A percentile compares a stretch with the other conserved stretches of the same genome.
Evolutionary conservation across 129 eudicot genomes (phyloP).

Genomic region (Chrysanthemum lavandulifolium): DNA sequence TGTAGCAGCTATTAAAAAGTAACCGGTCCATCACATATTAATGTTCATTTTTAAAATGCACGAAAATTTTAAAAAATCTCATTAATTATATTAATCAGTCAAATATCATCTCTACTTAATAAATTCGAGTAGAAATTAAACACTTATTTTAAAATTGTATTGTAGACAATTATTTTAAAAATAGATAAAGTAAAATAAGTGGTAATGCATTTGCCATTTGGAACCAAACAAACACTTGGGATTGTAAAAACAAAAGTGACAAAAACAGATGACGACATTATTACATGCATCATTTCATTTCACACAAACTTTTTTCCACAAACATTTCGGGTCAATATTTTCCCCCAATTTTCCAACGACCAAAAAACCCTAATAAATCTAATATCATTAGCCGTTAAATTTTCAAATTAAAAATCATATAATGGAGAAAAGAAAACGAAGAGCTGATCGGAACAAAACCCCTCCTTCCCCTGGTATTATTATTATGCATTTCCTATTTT

Average conservation of each 20-base stretch:
- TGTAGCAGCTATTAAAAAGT: too few relatives aligned
- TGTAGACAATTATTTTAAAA: too few relatives aligned
- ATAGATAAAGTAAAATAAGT: too few relatives aligned
- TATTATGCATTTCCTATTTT: background rate
- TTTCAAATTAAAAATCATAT: slow-evolving; percentile 17
- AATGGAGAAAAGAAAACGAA: slow-evolving; percentile 35
- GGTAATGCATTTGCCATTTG: background rate
- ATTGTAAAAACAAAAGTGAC: background rate
- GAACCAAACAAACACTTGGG: slow-evolving; percentile 8
- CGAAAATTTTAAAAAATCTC: too few relatives aligned
- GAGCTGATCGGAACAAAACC: slow-evolving; percentile 33
- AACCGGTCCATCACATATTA: too few relatives aligned
- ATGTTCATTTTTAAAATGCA: too few relatives aligned
- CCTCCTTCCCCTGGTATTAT: slow-evolving; percentile 31
- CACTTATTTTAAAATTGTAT: too few relatives aligned
- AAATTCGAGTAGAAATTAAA: too few relatives aligned
- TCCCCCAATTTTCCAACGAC: slow-evolving; percentile 21
- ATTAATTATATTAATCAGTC: too few relatives aligned
- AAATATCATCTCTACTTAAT: too few relatives aligned
- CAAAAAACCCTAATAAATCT: slow-evolving; percentile 29
- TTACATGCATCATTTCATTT: background rate
- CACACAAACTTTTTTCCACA: background rate
- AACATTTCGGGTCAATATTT: slow-evolving; percentile 15
- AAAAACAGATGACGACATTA: slow-evolving; percentile 8
- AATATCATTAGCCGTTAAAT: slow-evolving; percentile 25